Evolutionary conservation across 106 monocot genomes (phyloP).

Genomic region (Acorus calamus): DNA sequence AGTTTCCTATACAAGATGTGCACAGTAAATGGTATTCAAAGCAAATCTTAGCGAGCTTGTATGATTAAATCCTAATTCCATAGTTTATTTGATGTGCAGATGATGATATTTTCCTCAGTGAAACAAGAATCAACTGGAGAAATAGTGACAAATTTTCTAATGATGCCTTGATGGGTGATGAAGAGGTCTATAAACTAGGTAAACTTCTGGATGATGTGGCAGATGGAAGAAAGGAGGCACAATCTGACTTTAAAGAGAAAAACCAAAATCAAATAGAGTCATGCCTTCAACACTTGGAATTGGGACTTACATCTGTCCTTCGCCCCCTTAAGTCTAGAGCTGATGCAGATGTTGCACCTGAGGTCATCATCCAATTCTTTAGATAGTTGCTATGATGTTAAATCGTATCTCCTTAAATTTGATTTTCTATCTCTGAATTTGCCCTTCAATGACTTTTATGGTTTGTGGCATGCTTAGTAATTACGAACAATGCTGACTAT

Average conservation of each 20-base stretch:
- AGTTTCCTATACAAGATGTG: not conserved
- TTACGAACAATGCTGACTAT: too few species aligned
- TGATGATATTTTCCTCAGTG: conserved; percentile 35
- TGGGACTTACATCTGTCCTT: conserved; percentile 30
- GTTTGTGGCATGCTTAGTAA: too few species aligned
- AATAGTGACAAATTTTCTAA: conserved; percentile 6
- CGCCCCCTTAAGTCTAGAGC: conserved; percentile 24
- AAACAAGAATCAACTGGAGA: conserved; percentile 2
- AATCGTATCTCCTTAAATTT: not conserved
- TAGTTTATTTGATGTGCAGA: conserved; percentile 19
- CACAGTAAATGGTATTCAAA: conserved; percentile 20
- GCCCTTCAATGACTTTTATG: too few species aligned
- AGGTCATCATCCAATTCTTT: conserved; percentile 12
- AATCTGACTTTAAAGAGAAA: conserved; percentile 5
- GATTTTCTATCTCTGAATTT: not conserved
- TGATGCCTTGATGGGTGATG: conserved; percentile 2
- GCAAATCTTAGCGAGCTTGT: conserved; percentile 6
- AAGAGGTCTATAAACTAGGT: conserved; percentile 5
- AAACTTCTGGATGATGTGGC: not conserved
- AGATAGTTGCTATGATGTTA: not conserved
- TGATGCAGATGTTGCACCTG: conserved; percentile 10
- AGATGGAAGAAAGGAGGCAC: conserved; percentile 1
- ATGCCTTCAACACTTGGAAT: conserved; percentile 43
- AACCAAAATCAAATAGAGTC: conserved; percentile 23
- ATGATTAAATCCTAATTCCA: not conserved